Percentiles rank a stretch among this genome's conserved stretches.
phyloP scores from a whole-genome alignment of 345 rosid species.

The Eutrema japonicum region DNA sequence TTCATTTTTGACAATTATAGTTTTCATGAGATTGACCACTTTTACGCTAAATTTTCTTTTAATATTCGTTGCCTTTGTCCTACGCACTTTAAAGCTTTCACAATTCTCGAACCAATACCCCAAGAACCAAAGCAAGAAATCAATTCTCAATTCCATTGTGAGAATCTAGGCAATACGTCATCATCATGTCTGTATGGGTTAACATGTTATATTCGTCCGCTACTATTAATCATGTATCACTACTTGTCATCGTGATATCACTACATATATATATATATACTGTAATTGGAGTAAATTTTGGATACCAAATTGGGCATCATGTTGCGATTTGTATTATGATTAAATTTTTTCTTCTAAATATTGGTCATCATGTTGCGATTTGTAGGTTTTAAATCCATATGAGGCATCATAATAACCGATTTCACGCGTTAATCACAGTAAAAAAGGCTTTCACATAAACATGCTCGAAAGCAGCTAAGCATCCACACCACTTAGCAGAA shows the following conservation, averaged over 20 bases:
- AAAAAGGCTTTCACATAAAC: neutral
- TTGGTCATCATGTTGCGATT: neutral
- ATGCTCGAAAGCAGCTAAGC: neutral
- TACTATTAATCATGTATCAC: neutral
- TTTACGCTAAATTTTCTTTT: neutral
- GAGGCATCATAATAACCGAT: neutral
- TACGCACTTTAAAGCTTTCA: slow-evolving; percentile 37
- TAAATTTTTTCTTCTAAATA: too few relatives aligned
- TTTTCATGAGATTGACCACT: neutral
- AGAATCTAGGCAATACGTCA: slow-evolving; percentile 35
- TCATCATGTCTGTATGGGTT: slow-evolving; percentile 28
- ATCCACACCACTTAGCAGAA: too few relatives aligned
- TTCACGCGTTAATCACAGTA: neutral
- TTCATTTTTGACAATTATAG: neutral
- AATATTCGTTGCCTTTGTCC: slow-evolving; percentile 50
- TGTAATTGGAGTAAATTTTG: neutral
- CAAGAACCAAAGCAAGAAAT: slow-evolving; percentile 30
- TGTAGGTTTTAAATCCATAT: neutral
- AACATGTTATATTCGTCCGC: neutral
- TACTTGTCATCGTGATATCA: neutral
- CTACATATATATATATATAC: neutral
- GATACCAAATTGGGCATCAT: neutral
- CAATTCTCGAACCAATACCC: slow-evolving; percentile 32
- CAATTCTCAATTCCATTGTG: slow-evolving; percentile 20
- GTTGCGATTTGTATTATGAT: neutral